These are phyloP conservation scores for Hymenoscyphus fructigenus DNA, from an alignment of 2,329 filamentous ascomycete genomes.

Conservation along the genomic window DNA sequence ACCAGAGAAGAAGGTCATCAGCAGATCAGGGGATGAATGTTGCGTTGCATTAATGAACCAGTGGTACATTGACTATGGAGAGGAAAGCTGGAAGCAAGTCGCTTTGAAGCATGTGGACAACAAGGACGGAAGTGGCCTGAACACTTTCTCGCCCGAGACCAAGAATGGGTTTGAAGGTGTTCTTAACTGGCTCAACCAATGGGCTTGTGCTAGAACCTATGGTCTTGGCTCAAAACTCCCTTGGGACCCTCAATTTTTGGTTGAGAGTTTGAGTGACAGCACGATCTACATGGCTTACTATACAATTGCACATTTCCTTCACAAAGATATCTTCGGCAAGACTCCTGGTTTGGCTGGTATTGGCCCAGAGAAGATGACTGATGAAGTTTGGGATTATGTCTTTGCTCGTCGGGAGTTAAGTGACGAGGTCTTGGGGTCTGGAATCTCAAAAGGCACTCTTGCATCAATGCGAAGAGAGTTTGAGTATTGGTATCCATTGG, in stretches of 20 bases:
- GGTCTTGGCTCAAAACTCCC: slow-evolving; percentile 92
- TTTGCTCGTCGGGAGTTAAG: slow-evolving; percentile 74
- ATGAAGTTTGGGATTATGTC: slow-evolving; percentile 95
- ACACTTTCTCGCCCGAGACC: slow-evolving; percentile 77
- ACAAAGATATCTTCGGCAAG: slow-evolving; percentile 83
- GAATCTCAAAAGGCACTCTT: slow-evolving; percentile 72
- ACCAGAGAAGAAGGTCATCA: slow-evolving; percentile 85
- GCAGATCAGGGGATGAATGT: slow-evolving; percentile 87
- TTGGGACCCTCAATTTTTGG: slow-evolving; percentile 88
- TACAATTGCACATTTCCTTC: slow-evolving; percentile 65
- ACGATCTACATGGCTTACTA: slow-evolving; percentile 91
- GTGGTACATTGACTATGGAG: slow-evolving; percentile 97
- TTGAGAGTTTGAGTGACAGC: slow-evolving; percentile 88
- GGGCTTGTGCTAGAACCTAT: slow-evolving; percentile 90
- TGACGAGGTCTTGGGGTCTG: slow-evolving; percentile 65
- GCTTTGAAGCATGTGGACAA: slow-evolving; percentile 72
- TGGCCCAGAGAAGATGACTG: slow-evolving; percentile 81
- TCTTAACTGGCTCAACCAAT: slow-evolving; percentile 89
- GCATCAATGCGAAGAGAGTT: slow-evolving; percentile 86
- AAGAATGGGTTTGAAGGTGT: slow-evolving; percentile 81
- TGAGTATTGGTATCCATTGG: slow-evolving; percentile 95
- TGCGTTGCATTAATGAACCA: slow-evolving; percentile 92
- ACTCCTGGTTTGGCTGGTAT: slow-evolving; percentile 67
- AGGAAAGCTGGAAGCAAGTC: slow-evolving; percentile 78
- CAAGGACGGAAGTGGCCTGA: slow-evolving; percentile 64